Conservation (phyloP, 805 yeast species). For the Candida lessepsii region DNA sequence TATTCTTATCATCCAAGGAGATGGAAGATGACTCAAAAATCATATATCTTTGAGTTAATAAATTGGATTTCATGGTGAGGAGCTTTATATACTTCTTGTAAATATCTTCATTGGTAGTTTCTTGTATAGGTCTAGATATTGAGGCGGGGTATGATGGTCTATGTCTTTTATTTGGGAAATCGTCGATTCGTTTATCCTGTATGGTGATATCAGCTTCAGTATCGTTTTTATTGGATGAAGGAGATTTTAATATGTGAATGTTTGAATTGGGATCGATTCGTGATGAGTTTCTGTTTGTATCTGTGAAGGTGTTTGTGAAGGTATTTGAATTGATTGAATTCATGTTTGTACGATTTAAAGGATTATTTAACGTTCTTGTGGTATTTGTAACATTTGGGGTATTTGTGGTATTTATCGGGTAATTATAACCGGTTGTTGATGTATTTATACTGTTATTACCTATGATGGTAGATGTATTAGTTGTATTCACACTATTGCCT, state of each 20-base stretch:
- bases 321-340: no score
- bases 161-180: slow-evolving; percentile 1
- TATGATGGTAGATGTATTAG: no score
- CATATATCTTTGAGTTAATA: slow-evolving; percentile 29
- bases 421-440: no score
- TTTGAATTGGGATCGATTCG: no score
- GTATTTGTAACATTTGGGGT: no score
- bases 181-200: neutral
- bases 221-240: neutral
- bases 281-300: no score
- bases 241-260: neutral
- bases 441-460: no score
- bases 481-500: no score
- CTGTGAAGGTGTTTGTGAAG: no score
- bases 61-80: slow-evolving; percentile 26
- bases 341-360: no score
- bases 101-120: neutral
- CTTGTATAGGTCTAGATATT: neutral
- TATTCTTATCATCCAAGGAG: slow-evolving; percentile 35
- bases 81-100: slow-evolving; percentile 21
- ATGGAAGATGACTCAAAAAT: slow-evolving; percentile 38
- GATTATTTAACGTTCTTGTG: no score
- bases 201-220: neutral
- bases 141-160: slow-evolving; percentile 5
- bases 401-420: no score